Conservation (phyloP, 2,329 filamentous ascomycete genomes). For the Penicillium aurantiogriseum region DNA sequence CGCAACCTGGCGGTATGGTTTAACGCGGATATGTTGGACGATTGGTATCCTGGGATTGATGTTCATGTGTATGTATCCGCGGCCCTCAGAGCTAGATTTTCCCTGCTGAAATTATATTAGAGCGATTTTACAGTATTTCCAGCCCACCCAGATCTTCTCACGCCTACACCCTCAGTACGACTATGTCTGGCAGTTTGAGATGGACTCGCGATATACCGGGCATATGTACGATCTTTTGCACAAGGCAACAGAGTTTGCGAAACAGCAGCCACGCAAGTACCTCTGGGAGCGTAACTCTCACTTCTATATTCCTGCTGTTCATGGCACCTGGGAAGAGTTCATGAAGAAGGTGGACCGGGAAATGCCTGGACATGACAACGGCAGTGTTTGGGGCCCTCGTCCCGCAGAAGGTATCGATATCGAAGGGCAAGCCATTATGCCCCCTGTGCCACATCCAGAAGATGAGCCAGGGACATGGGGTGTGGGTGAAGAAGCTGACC, state of each 20-base stretch:
- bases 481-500: slow-evolving; percentile 16
- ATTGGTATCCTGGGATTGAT: slow-evolving; percentile 16
- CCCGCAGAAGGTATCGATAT: slow-evolving; percentile 6
- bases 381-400: slow-evolving; percentile 6
- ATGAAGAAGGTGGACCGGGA: slow-evolving; percentile 2
- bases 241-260: slow-evolving; percentile 13
- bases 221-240: slow-evolving; percentile 13
- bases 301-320: slow-evolving; percentile 15
- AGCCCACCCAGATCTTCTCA: slow-evolving; percentile 15
- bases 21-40: slow-evolving; percentile 6
- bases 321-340: slow-evolving; percentile 14
- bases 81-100: not conserved
- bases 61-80: slow-evolving; percentile 8
- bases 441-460: not conserved
- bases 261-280: slow-evolving; percentile 15
- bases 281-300: slow-evolving; percentile 19
- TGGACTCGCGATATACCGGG: slow-evolving; percentile 16
- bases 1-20: slow-evolving; percentile 12
- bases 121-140: slow-evolving; percentile 15
- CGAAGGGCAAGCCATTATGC: not conserved
- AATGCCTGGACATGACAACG: not conserved
- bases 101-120: not conserved
- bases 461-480: slow-evolving; percentile 9
- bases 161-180: slow-evolving; percentile 15
- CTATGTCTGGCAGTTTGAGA: slow-evolving; percentile 17